Evolutionary conservation across 176 grass and related monocot genomes (phyloP).

Genomic region (Melocanna baccifera): DNA sequence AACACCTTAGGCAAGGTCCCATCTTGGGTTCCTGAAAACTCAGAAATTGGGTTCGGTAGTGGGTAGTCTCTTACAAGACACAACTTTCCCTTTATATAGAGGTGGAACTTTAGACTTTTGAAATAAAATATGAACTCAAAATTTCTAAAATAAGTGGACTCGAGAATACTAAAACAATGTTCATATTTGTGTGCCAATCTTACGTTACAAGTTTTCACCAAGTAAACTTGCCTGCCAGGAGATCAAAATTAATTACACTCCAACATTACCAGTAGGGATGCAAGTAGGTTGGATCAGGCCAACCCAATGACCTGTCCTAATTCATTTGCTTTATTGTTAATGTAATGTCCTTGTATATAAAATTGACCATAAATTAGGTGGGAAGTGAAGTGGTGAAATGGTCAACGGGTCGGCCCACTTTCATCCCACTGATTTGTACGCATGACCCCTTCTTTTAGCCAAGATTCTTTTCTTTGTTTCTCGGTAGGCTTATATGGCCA

Average conservation of each 20-base stretch:
- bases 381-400: background rate
- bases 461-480: background rate
- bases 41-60: background rate
- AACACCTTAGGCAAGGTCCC: background rate
- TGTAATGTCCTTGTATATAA: background rate
- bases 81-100: background rate
- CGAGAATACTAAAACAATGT: background rate
- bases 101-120: background rate
- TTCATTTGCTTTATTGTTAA: background rate
- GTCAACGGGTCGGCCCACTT: background rate
- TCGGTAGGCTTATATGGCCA: conserved; percentile 10
- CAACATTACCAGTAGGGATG: background rate
- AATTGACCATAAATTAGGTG: background rate
- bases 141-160: background rate
- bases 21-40: background rate
- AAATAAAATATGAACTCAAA: conserved; percentile 15
- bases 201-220: background rate
- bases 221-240: background rate
- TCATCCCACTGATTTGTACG: background rate
- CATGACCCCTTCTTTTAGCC: conserved; percentile 3
- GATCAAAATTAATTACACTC: background rate
- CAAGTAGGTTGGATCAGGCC: background rate
- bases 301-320: background rate
- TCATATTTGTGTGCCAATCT: background rate
- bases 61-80: background rate